These are phyloP conservation scores for Calycina herbarum DNA, from an alignment of 2,329 filamentous ascomycete genomes.

Conservation along the genomic window DNA sequence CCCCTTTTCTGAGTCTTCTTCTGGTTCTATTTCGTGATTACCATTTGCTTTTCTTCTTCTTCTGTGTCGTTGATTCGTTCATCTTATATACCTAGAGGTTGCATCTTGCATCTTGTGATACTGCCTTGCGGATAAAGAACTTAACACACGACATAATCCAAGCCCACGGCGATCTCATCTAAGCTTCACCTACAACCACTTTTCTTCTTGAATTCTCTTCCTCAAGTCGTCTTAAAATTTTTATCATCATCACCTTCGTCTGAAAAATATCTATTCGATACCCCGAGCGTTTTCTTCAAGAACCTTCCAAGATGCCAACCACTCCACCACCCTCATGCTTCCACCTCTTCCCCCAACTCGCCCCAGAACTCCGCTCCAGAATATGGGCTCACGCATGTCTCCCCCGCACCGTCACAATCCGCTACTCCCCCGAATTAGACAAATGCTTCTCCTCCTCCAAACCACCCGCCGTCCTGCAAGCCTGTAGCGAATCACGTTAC, in stretches of 20 bases:
- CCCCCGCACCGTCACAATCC: constrained; percentile 31
- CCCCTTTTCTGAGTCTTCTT: not conserved
- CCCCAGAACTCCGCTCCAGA: constrained; percentile 34
- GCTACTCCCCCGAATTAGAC: constrained; percentile 41
- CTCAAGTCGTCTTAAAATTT: not conserved
- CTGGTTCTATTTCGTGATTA: not conserved
- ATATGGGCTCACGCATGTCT: constrained; percentile 32
- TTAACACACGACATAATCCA: not conserved
- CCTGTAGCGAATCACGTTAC: constrained; percentile 44
- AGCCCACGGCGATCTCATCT: not conserved
- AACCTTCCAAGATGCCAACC: constrained; percentile 14
- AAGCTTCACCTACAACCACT: not conserved
- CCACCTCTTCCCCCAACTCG: constrained; percentile 30
- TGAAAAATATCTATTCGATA: not conserved
- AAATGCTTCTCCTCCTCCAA: constrained; percentile 41
- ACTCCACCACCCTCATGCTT: constrained; percentile 24
- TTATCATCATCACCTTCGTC: not conserved
- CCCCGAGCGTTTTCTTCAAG: not conserved
- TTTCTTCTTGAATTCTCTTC: not conserved
- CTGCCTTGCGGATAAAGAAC: not conserved
- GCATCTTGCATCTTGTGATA: constrained; percentile 1
- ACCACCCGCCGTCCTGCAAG: constrained; percentile 44
- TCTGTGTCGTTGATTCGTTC: not conserved
- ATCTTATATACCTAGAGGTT: not conserved
- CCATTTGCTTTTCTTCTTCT: not conserved